These are phyloP conservation scores for Spinellus fusiger DNA, from an alignment of 192 early-diverging fungal species.

Conservation along the genomic window DNA sequence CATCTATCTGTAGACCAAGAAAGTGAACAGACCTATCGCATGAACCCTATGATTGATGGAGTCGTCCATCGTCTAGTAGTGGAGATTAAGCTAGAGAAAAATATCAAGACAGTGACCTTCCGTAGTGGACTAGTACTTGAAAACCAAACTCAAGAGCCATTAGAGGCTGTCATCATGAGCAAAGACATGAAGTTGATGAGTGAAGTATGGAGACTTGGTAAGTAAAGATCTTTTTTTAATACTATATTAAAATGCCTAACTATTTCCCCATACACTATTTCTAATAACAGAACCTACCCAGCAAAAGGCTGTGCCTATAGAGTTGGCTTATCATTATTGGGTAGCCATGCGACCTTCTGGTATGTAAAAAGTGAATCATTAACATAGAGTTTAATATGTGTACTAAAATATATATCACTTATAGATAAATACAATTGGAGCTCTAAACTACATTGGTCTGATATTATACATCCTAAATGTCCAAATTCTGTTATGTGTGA, in stretches of 20 bases:
- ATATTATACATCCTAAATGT: constrained; percentile 30
- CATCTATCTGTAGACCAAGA: constrained; percentile 72
- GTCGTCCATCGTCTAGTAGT: constrained; percentile 67
- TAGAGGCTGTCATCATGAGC: constrained; percentile 55
- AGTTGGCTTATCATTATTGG: constrained; percentile 59
- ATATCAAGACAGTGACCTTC: constrained; percentile 77
- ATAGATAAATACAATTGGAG: constrained; percentile 60
- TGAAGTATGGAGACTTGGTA: constrained; percentile 7
- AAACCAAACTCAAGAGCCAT: constrained; percentile 53
- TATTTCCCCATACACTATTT: not conserved
- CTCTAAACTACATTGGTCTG: constrained; percentile 62
- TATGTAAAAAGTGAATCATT: constrained; percentile 9
- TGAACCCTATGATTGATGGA: constrained; percentile 59
- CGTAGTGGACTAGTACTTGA: constrained; percentile 60
- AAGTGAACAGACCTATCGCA: constrained; percentile 54
- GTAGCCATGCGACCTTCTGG: constrained; percentile 63
- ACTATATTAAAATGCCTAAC: constrained; percentile 16
- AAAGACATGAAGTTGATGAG: constrained; percentile 29
- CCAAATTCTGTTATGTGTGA: constrained; percentile 34
- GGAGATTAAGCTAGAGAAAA: constrained; percentile 64
- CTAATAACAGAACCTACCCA: constrained; percentile 44
- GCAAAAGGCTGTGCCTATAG: constrained; percentile 62
- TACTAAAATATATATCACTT: not conserved
- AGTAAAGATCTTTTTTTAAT: constrained; percentile 4
- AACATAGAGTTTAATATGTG: not conserved